phyloP scores from a whole-genome alignment of 352 stramenopile species.

The Globisporangium rhizosaccharum region DNA sequence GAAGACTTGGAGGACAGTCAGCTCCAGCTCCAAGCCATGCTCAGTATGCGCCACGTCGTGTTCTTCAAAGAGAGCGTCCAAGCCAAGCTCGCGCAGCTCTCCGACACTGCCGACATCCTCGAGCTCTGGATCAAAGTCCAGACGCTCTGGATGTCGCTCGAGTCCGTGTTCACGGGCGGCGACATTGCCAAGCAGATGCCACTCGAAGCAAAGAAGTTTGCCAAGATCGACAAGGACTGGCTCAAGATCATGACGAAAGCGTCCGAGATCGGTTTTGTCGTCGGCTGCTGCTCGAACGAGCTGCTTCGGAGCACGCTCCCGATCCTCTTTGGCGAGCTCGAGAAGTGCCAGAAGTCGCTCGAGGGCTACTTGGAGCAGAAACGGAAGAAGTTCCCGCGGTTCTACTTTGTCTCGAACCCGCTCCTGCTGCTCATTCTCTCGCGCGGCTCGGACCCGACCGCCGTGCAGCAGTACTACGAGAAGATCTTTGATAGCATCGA shows the following conservation, averaged over 20 bases:
- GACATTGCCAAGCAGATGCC: conserved; percentile 93
- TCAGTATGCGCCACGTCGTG: conserved; percentile 87
- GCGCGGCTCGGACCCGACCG: conserved; percentile 70
- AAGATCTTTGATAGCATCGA: conserved; percentile 84
- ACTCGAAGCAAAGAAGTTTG: conserved; percentile 89
- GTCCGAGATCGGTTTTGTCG: conserved; percentile 70
- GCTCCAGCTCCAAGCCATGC: conserved; percentile 82
- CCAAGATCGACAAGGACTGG: conserved; percentile 91
- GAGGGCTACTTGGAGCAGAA: conserved; percentile 92
- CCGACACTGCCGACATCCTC: conserved; percentile 84
- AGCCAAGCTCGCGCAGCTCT: conserved; percentile 74
- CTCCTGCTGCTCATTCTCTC: conserved; percentile 86
- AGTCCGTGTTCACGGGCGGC: conserved; percentile 90
- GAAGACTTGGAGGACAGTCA: conserved; percentile 89
- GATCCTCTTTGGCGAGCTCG: conserved; percentile 84
- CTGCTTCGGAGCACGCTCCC: conserved; percentile 78
- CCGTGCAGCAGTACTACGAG: conserved; percentile 85
- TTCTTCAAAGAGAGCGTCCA: conserved; percentile 85
- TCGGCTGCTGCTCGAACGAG: conserved; percentile 81
- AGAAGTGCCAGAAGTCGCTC: conserved; percentile 90
- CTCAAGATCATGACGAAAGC: conserved; percentile 87
- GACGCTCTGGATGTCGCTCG: conserved; percentile 86
- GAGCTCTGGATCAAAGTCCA: conserved; percentile 91
- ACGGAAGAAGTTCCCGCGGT: conserved; percentile 86
- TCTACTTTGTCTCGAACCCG: conserved; percentile 93